A percentile compares a stretch with the other conserved stretches of the same genome.
phyloP scores from a whole-genome alignment of 2,329 filamentous ascomycete genomes.

The Colletotrichum tabaci region DNA sequence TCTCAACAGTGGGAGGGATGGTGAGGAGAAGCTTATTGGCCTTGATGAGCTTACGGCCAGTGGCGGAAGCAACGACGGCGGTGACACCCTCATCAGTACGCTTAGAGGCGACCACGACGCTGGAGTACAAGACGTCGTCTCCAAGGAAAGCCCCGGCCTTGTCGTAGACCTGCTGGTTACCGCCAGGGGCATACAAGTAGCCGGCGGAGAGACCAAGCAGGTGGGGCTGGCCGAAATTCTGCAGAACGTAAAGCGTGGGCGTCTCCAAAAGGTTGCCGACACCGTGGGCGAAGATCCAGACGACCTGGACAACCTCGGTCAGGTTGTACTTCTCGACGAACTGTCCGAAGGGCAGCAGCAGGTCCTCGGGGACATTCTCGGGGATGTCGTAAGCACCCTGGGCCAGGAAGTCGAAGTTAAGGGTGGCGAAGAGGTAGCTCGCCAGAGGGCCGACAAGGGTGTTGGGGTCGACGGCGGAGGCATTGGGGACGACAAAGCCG shows the following conservation, averaged over 20 bases:
- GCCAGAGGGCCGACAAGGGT: constrained; percentile 26
- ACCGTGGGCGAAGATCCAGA: constrained; percentile 55
- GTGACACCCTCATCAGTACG: constrained; percentile 42
- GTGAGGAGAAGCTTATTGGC: constrained; percentile 52
- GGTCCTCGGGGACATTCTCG: constrained; percentile 48
- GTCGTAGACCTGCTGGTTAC: constrained; percentile 49
- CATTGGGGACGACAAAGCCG: constrained; percentile 37
- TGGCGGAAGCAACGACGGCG: constrained; percentile 48
- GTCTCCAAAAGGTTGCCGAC: constrained; percentile 57
- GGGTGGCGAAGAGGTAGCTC: constrained; percentile 30
- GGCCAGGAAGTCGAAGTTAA: constrained; percentile 40
- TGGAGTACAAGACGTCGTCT: constrained; percentile 48
- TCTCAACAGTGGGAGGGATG: constrained; percentile 46
- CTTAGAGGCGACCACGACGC: constrained; percentile 44
- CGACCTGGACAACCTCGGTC: constrained; percentile 40
- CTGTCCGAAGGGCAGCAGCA: constrained; percentile 47
- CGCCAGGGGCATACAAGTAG: constrained; percentile 46
- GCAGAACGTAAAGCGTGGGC: constrained; percentile 58
- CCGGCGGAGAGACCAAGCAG: constrained; percentile 53
- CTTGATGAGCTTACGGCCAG: constrained; percentile 48
- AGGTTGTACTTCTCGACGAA: constrained; percentile 39
- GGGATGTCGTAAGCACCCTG: constrained; percentile 54
- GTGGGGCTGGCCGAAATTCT: constrained; percentile 49
- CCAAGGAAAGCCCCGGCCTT: constrained; percentile 47
- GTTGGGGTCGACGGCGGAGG: constrained; percentile 31